phyloP scores from a whole-genome alignment of 108 stramenopile species.

The Skeletonema costatum region DNA sequence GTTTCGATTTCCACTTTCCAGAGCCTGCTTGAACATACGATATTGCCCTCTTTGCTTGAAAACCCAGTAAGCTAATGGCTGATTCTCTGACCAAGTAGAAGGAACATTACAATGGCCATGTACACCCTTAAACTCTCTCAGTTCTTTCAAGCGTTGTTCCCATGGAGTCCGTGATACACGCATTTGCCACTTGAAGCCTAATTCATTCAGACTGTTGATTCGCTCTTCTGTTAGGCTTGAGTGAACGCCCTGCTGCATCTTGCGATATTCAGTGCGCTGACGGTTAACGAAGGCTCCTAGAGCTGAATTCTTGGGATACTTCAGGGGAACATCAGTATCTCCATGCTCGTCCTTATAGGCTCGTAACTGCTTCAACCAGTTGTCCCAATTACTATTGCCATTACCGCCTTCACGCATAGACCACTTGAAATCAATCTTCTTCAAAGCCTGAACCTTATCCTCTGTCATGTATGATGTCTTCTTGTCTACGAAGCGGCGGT shows the following conservation, averaged over 20 bases:
- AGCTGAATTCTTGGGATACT: conserved; percentile 22
- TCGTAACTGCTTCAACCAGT: conserved; percentile 40
- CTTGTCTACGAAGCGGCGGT: conserved; percentile 28
- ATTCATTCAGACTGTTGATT: conserved; percentile 22
- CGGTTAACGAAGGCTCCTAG: conserved; percentile 45
- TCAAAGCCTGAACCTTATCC: conserved; percentile 35
- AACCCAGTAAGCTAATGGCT: conserved; percentile 52
- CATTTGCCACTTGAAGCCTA: conserved; percentile 49
- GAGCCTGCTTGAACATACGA: conserved; percentile 30
- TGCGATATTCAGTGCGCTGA: conserved; percentile 44
- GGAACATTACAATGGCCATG: conserved; percentile 51
- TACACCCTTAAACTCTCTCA: conserved; percentile 39
- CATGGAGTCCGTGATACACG: conserved; percentile 40
- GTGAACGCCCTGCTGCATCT: conserved; percentile 35
- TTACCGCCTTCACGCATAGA: conserved; percentile 24
- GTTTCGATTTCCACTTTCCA: conserved; percentile 10
- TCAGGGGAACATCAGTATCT: conserved; percentile 41
- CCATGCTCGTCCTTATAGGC: conserved; percentile 36
- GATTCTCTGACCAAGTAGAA: conserved; percentile 38
- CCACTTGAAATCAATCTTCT: conserved; percentile 42
- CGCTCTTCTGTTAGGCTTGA: conserved; percentile 42
- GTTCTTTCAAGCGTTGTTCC: conserved; percentile 39
- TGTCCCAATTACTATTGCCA: conserved; percentile 37
- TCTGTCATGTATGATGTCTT: conserved; percentile 37
- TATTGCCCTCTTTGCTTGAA: conserved; percentile 49